Evolutionary conservation across 2,329 filamentous ascomycete genomes (phyloP), one percentile per base, ranked within the genome.

Genomic region (Talaromyces sp.): DNA sequence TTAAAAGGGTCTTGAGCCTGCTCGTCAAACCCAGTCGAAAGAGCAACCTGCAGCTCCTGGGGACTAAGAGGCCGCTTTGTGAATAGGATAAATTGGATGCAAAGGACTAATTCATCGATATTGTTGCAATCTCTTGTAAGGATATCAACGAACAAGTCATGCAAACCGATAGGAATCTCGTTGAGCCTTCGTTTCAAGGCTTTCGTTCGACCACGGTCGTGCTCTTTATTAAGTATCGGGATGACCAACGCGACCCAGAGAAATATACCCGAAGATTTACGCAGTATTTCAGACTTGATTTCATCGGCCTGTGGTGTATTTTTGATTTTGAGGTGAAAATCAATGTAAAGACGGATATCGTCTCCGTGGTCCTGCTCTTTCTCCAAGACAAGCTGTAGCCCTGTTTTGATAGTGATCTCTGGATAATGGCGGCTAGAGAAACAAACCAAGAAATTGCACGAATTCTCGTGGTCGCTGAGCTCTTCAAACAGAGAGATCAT

Each of bases 101-200:
- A 60, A 31, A 60, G 39, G 5, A 48, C 13, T 6, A 60, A 1
- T 27, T 60, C 57, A 16, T 60, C 72, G 56, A 73, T 72, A 5
- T 84, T 76, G 0, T 75, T 43, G 0, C 63, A 19, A 60, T 88
- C 84, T 16, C 83, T 77, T 0, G 65, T 78, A 2, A 88, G 63
- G 0, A 88, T 83, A 16, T 84, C 73, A 2, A 74, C 75, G 65
- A 89, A 88, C 0, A 88, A 68, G 0, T 82, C 74, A 41, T 76
- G 70, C 0, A 88, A 72, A 0, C 75, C 74, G 7, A 60, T 58
- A 0, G 81, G 82, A 37, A 82, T 75, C 33, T 81, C 75, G 8
- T 70, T 24, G 1, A 84, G 71, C 64, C 71, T 73, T 24, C 5
- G 43, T 24, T 47, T 47, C 19, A 47, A 47, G 9, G 43, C 43